A percentile compares a stretch with the other conserved stretches of the same genome.
These are phyloP conservation scores for Diaporthe sp. DNA, from an alignment of 2,329 filamentous ascomycete genomes.

Conservation along the genomic window DNA sequence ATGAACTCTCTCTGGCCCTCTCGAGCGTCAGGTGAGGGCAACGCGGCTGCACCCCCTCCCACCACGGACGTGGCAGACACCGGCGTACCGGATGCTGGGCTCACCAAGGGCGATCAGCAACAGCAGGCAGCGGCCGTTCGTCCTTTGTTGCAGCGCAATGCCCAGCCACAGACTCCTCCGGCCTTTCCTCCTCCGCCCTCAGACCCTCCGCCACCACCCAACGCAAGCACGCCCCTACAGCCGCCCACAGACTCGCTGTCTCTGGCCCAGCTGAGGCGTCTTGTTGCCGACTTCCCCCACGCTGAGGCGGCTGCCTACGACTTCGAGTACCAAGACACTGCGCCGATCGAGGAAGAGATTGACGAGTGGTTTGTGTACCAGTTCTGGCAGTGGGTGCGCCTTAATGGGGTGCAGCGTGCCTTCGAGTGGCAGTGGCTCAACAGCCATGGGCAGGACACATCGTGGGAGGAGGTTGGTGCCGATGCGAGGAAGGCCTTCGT, in stretches of 20 bases:
- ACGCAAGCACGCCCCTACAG: constrained; percentile 43
- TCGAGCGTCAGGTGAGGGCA: constrained; percentile 38
- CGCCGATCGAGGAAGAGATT: constrained; percentile 86
- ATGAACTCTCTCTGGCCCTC: constrained; percentile 46
- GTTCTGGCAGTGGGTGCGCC: constrained; percentile 84
- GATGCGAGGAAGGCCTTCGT: constrained; percentile 72
- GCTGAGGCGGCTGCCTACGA: constrained; percentile 83
- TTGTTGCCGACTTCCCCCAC: constrained; percentile 81
- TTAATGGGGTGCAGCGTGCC: constrained; percentile 80
- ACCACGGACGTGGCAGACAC: constrained; percentile 36
- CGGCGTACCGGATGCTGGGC: constrained; percentile 28
- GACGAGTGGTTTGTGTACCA: constrained; percentile 99
- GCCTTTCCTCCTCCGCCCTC: constrained; percentile 42
- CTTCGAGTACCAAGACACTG: constrained; percentile 83
- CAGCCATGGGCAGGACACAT: constrained; percentile 58
- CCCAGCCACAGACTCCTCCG: constrained; percentile 44
- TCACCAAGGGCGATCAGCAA: constrained; percentile 31
- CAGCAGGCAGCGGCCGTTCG: constrained; percentile 41
- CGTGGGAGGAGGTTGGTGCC: constrained; percentile 77
- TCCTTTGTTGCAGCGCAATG: constrained; percentile 50
- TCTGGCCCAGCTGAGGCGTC: constrained; percentile 78
- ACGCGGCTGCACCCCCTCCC: constrained; percentile 20
- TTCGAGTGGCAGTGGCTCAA: constrained; percentile 84
- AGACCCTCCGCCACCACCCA: constrained; percentile 47
- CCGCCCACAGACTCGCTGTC: constrained; percentile 78